Evolutionary conservation across 495 filamentous ascomycete species (phyloP).

Genomic region (Neurospora cerealis): DNA sequence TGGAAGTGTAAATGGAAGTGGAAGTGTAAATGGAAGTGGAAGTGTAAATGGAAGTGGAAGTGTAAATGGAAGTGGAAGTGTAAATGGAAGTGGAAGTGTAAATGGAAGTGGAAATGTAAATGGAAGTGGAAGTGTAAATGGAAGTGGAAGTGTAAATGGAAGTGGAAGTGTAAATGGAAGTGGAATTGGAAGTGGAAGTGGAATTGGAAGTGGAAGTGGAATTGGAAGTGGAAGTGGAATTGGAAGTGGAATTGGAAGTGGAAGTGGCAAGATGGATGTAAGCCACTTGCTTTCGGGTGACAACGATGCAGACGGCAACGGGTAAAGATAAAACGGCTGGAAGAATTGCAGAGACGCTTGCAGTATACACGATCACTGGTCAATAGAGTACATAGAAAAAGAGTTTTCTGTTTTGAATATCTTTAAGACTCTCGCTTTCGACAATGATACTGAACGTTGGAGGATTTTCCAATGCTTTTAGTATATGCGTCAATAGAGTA

Average conservation of each 20-base stretch:
- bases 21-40: background rate
- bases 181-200: background rate
- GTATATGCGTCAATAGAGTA: background rate
- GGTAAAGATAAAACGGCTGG: background rate
- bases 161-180: background rate
- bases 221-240: background rate
- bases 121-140: background rate
- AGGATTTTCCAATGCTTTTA: background rate
- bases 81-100: background rate
- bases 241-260: background rate
- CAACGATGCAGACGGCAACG: background rate
- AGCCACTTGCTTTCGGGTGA: constrained; percentile 9
- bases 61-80: background rate
- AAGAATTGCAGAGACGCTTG: background rate
- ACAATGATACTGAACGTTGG: background rate
- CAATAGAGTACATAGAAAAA: background rate
- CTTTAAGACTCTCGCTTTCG: background rate
- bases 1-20: background rate
- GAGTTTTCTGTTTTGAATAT: background rate
- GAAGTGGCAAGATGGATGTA: constrained; percentile 13
- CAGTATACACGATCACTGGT: background rate
- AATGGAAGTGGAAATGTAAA: background rate
- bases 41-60: background rate
- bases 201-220: background rate
- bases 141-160: background rate